These are phyloP conservation scores for Colletotrichum sublineola DNA, from an alignment of 2,329 filamentous ascomycete species.

Conservation along the genomic window DNA sequence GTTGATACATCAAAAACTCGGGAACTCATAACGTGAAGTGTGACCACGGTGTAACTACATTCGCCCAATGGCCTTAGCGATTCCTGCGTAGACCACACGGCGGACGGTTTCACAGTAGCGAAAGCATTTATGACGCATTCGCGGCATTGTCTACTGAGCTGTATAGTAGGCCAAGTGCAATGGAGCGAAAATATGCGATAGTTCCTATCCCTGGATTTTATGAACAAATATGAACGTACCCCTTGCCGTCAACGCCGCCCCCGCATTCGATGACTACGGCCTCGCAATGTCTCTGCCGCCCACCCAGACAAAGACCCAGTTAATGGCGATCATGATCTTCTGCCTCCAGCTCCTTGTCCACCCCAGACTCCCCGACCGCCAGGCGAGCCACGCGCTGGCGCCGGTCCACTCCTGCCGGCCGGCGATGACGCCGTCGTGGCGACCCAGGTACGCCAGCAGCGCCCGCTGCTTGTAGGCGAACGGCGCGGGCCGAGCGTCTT, in stretches of 20 bases:
- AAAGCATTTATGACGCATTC: no score
- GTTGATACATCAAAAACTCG: background rate
- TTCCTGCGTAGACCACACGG: no score
- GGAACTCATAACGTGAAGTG: background rate
- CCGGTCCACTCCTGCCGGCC: conserved; percentile 36
- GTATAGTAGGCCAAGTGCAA: no score
- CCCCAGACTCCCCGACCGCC: conserved; percentile 27
- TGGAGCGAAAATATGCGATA: no score
- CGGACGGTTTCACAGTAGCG: no score
- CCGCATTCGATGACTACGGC: background rate
- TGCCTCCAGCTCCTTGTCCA: conserved; percentile 40
- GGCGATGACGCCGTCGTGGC: conserved; percentile 33
- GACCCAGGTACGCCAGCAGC: conserved; percentile 26
- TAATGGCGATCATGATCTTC: conserved; percentile 32
- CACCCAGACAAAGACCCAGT: conserved; percentile 30
- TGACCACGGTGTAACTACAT: no score
- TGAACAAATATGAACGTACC: background rate
- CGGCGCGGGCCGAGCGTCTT: background rate
- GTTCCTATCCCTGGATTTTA: background rate
- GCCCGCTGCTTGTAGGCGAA: conserved; percentile 33
- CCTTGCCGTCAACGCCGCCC: fast-evolving
- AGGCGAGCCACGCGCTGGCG: conserved; percentile 30
- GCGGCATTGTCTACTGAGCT: no score
- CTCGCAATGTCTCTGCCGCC: conserved; percentile 32
- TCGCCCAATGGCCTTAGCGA: no score